A percentile compares a stretch with the other conserved stretches of the same genome.
These are phyloP conservation scores for Camellia lanceoleosa DNA, from an alignment of 148 eudicot species.

Conservation along the genomic window DNA sequence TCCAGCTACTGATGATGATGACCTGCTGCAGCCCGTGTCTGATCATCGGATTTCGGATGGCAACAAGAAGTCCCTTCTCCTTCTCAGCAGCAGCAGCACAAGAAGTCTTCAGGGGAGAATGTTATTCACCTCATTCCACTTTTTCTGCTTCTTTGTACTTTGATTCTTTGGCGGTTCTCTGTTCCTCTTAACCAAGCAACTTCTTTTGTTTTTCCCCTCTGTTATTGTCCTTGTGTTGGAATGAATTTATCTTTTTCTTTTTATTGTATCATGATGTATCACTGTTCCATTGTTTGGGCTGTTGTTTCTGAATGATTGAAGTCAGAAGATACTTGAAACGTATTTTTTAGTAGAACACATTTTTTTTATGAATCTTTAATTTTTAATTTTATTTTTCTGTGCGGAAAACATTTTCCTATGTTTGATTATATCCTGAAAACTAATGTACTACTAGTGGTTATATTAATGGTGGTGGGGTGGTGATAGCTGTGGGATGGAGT, in stretches of 20 bases:
- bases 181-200: background rate
- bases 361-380: too few relatives aligned
- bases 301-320: too few relatives aligned
- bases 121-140: slow-evolving; percentile 55
- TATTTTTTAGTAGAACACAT: too few relatives aligned
- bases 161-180: slow-evolving; percentile 53
- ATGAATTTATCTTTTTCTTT: background rate
- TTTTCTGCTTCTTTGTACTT: slow-evolving; percentile 38
- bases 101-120: slow-evolving; percentile 24
- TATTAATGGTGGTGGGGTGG: too few relatives aligned
- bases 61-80: slow-evolving; percentile 22
- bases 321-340: too few relatives aligned
- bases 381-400: too few relatives aligned
- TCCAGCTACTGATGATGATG: slow-evolving; percentile 10
- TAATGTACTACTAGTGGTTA: too few relatives aligned
- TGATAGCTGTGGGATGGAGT: too few relatives aligned
- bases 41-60: slow-evolving; percentile 15
- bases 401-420: too few relatives aligned
- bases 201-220: background rate
- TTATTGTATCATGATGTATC: background rate
- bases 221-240: background rate
- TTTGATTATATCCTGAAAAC: too few relatives aligned
- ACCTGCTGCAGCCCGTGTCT: slow-evolving; percentile 13
- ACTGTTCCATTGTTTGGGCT: background rate
- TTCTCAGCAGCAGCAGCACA: background rate